Evolutionary conservation across 2,329 filamentous ascomycete genomes (phyloP).

Genomic region (Ascomycota sp.): DNA sequence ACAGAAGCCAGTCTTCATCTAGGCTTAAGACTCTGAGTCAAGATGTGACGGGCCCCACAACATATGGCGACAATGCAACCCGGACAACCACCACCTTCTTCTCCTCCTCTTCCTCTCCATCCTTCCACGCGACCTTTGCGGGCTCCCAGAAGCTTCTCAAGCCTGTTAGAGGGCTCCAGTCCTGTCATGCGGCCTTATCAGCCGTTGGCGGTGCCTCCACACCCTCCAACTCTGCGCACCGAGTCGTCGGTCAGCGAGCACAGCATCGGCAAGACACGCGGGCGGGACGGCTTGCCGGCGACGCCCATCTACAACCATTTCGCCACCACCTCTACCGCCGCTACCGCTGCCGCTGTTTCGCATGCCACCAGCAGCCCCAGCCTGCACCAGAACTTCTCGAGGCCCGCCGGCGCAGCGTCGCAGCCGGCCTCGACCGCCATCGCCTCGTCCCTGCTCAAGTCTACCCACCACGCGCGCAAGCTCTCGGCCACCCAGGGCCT

Average conservation of each 20-base stretch:
- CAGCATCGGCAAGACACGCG: constrained; percentile 23
- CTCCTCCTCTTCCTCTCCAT: no score
- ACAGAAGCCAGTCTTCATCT: background rate
- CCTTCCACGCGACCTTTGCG: constrained; percentile 11
- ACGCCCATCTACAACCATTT: constrained; percentile 29
- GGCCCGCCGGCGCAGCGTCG: constrained; percentile 20
- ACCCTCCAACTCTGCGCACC: constrained; percentile 13
- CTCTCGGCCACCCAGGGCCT: constrained; percentile 56
- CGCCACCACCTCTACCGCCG: background rate
- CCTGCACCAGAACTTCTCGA: constrained; percentile 35
- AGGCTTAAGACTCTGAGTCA: constrained; percentile 6
- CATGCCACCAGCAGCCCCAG: constrained; percentile 25
- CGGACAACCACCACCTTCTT: constrained; percentile 6
- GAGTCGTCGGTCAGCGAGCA: no score
- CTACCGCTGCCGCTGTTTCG: background rate
- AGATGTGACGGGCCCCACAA: constrained; percentile 19
- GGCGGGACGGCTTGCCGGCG: constrained; percentile 15
- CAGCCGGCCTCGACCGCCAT: constrained; percentile 10
- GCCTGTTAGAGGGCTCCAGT: constrained; percentile 18
- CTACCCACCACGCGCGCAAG: constrained; percentile 30
- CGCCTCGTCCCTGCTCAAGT: constrained; percentile 13
- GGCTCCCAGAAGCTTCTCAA: constrained; percentile 35
- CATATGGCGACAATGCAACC: constrained; percentile 24
- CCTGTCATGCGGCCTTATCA: constrained; percentile 9
- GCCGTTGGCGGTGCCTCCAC: constrained; percentile 2